Conservation (phyloP, 2,329 filamentous ascomycete genomes). For the Hypomyces perniciosus region DNA sequence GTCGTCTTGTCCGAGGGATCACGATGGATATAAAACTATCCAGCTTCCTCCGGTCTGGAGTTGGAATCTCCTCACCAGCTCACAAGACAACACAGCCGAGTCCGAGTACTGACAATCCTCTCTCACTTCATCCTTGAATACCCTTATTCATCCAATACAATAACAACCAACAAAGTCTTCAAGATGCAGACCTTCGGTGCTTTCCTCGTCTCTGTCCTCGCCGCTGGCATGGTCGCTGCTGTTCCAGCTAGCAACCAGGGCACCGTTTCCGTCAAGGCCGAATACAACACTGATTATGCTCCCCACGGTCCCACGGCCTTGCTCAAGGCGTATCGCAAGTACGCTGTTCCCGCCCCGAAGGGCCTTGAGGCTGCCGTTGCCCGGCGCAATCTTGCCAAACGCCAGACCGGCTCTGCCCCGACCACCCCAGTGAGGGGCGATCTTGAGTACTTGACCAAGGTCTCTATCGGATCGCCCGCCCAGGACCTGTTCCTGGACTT, state of each 20-base stretch:
- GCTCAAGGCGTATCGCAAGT: constrained; percentile 17
- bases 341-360: constrained; percentile 8
- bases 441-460: constrained; percentile 14
- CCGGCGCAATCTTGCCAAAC: neutral
- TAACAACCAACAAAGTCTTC: neutral
- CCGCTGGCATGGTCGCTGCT: constrained; percentile 13
- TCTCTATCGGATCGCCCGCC: constrained; percentile 17
- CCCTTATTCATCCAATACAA: neutral
- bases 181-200: constrained; percentile 18
- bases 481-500: constrained; percentile 18
- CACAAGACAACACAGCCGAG: constrained; percentile 5
- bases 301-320: constrained; percentile 13
- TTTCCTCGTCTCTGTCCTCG: constrained; percentile 16
- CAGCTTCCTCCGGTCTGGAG: neutral
- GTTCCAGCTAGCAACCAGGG: constrained; percentile 9
- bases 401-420: constrained; percentile 14
- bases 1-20: neutral
- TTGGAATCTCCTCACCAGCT: constrained; percentile 5
- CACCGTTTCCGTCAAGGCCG: constrained; percentile 10
- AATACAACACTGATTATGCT: constrained; percentile 10
- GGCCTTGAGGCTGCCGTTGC: constrained; percentile 9
- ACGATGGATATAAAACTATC: constrained; percentile 8
- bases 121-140: neutral
- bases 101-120: neutral
- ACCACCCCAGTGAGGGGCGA: constrained; percentile 11